Evolutionary conservation across 2,329 filamentous ascomycete genomes (phyloP), one percentile per base, ranked within the genome.

Genomic region (Aspergillus quadricinctus): DNA sequence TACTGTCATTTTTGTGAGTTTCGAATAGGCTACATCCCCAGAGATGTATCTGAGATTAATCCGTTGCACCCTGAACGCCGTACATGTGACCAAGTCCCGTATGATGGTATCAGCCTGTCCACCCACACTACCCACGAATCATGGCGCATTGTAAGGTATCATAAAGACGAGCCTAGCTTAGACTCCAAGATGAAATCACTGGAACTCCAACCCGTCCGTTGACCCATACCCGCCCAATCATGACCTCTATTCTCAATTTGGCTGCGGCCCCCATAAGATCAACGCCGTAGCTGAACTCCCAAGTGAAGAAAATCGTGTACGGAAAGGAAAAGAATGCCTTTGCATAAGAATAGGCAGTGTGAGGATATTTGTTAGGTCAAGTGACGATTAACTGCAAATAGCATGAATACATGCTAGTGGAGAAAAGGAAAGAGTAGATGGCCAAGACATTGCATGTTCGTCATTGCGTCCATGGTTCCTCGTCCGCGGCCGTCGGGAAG

Each of bases 401-500:
- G 31, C 31, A 37, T 37, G 14, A 31, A 37, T 14, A 37, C 31
- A 37, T 17, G 14, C 31, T 7, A 37, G 14, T 8, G 31, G 14
- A 21, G 21, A 10, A 45, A 45, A 45, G 10, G 10, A 11, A 45
- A 23, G 5, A 37, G 31, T 37, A 37, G 31, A 37, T 2, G 4
- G 14, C 14, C 31, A 35, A 35, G 6, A 35, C 14, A 17, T 17
- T 35, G 6, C 31, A 35, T 17, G 21, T 19, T 45, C 19, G 7
- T 45, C n/a, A 17, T 11, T 61, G 56, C 29, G 64, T 62, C 69
- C 66, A 73, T 8, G 59, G 52, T 4, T 64, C 59, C 51, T 70
- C 69, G 5, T 68, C 68, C 9, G 55, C 59, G 8, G 61, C 45
- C 8, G 59, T 41, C 4, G 72, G 72, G 60, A 75, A 75, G 61